Evolutionary conservation across 345 rosid species (phyloP).

Genomic region (Mangifera indica): DNA sequence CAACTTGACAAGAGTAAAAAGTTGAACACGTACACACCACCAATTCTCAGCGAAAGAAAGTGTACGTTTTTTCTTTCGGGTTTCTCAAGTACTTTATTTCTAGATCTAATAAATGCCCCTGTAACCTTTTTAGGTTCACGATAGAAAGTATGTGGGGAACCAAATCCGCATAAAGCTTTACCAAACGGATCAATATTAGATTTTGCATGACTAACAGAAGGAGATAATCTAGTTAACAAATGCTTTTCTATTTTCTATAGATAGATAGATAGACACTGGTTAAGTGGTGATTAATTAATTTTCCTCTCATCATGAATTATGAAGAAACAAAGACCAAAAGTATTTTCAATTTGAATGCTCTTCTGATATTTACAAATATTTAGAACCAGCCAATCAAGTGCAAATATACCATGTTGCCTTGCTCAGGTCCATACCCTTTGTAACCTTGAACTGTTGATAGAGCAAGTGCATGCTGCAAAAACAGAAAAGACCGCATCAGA

Average conservation of each 20-base stretch:
- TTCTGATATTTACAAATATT: not conserved
- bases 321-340: not conserved
- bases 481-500: not conserved
- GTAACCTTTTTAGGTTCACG: slow-evolving; percentile 3
- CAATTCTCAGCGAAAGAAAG: not conserved
- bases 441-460: slow-evolving; percentile 48
- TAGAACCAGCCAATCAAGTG: slow-evolving; percentile 8
- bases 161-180: not conserved
- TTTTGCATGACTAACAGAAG: not conserved
- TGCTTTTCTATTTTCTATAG: too few species aligned
- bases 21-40: not conserved
- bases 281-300: too few species aligned
- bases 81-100: not conserved
- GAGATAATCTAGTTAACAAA: too few species aligned
- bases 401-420: slow-evolving; percentile 53
- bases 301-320: not conserved
- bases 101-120: not conserved
- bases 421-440: slow-evolving; percentile 62
- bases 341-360: not conserved
- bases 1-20: not conserved
- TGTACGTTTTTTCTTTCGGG: not conserved
- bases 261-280: too few species aligned
- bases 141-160: not conserved
- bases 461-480: slow-evolving; percentile 38
- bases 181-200: not conserved